Percentiles rank a stretch among this genome's conserved stretches.
These are phyloP conservation scores for Jasminum sambac DNA, from an alignment of 257 asterid species.

Conservation along the genomic window DNA sequence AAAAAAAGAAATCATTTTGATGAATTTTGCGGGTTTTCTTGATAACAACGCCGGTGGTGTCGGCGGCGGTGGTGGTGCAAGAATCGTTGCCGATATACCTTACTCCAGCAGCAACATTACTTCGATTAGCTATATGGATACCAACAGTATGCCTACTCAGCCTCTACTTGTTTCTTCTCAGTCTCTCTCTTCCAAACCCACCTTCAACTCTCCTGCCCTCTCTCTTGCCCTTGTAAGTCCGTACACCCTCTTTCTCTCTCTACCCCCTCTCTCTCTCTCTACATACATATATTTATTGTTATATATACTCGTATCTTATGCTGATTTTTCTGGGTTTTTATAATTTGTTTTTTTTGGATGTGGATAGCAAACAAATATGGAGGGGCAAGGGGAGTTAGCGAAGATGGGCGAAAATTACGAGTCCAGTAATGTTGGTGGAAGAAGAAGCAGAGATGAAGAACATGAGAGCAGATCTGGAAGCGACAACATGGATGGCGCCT, in stretches of 20 bases:
- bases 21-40: conserved; percentile 95
- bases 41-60: conserved; percentile 63
- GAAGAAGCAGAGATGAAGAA: conserved; percentile 82
- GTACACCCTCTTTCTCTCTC: not conserved
- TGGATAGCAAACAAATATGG: conserved; percentile 72
- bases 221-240: conserved; percentile 86
- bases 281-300: not conserved
- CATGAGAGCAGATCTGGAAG: conserved; percentile 99
- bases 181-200: conserved; percentile 52
- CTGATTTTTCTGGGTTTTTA: conserved; percentile 10
- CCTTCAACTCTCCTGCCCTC: conserved; percentile 86
- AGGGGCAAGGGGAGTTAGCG: conserved; percentile 64
- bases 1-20: conserved; percentile 35
- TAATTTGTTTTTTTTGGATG: not conserved
- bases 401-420: conserved; percentile 56
- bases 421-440: conserved; percentile 39
- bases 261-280: not conserved
- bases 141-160: conserved; percentile 47
- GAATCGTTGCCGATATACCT: conserved; percentile 59
- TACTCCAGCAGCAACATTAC: conserved; percentile 32
- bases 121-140: conserved; percentile 1
- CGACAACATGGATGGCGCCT: conserved; percentile 79
- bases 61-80: conserved; percentile 50
- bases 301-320: not conserved
- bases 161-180: conserved; percentile 53